Conservation (phyloP, 2,329 filamentous ascomycete species). For the Cladophialophora carrionii region DNA sequence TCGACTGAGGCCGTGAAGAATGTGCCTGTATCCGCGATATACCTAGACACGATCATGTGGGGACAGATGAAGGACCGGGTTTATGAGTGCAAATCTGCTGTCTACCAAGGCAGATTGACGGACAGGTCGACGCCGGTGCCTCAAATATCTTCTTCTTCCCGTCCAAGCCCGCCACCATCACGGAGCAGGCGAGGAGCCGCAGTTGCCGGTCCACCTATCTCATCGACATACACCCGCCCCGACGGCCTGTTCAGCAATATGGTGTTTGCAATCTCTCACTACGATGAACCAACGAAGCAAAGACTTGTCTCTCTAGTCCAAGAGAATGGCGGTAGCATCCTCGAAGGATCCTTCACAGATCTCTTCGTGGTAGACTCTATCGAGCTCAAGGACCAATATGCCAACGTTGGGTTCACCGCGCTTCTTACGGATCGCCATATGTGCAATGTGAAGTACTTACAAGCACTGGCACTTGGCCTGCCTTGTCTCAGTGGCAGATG, state of each 20-base stretch:
- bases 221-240: neutral
- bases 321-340: conserved; percentile 70
- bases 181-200: conserved; percentile 42
- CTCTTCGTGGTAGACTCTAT: conserved; percentile 64
- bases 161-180: conserved; percentile 54
- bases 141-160: conserved; percentile 47
- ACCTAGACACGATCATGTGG: conserved; percentile 54
- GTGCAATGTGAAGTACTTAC: conserved; percentile 88
- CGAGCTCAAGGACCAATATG: conserved; percentile 57
- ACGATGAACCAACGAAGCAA: conserved; percentile 60
- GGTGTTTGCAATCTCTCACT: conserved; percentile 83
- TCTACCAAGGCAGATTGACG: conserved; percentile 32
- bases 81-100: conserved; percentile 41
- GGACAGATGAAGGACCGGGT: conserved; percentile 49
- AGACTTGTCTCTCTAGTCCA: conserved; percentile 65
- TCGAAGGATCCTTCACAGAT: conserved; percentile 77
- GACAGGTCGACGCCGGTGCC: conserved; percentile 47
- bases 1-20: conserved; percentile 43
- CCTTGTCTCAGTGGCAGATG: conserved; percentile 84
- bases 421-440: conserved; percentile 85
- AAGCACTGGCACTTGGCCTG: conserved; percentile 85
- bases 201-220: conserved; percentile 23
- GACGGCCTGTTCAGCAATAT: conserved; percentile 72
- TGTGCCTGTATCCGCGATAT: conserved; percentile 51
- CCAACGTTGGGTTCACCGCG: conserved; percentile 73